A percentile compares a stretch with the other conserved stretches of the same genome.
These are phyloP conservation scores for Colletotrichum neosansevieriae DNA, from an alignment of 2,329 filamentous ascomycete genomes.

Conservation along the genomic window DNA sequence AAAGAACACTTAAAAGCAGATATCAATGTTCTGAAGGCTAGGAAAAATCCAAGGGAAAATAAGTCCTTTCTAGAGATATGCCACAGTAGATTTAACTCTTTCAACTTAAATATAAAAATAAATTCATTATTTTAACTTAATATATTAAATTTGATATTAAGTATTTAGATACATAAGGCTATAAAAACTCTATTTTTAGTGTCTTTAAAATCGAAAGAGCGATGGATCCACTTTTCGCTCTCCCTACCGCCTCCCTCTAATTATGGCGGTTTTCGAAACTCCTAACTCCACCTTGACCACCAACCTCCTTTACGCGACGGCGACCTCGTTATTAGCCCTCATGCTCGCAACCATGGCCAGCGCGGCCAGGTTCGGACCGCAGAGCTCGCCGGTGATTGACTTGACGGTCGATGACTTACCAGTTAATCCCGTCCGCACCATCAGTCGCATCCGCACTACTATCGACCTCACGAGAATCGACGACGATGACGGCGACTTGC, in stretches of 20 bases:
- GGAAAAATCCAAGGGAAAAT: too few relatives aligned
- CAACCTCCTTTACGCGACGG: background rate
- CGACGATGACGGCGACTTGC: conserved; percentile 35
- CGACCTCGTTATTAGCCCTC: background rate
- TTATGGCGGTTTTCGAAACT: background rate
- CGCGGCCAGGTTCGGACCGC: background rate
- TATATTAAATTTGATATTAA: too few relatives aligned
- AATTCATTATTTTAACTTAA: too few relatives aligned
- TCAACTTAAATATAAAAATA: too few relatives aligned
- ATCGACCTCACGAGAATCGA: conserved; percentile 45
- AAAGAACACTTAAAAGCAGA: too few relatives aligned
- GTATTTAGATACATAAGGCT: too few relatives aligned
- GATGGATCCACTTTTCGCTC: background rate
- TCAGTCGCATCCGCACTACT: too few relatives aligned
- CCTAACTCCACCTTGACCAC: background rate
- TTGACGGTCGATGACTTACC: conserved; percentile 22
- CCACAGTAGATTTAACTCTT: too few relatives aligned
- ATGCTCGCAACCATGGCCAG: background rate
- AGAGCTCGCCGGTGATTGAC: background rate
- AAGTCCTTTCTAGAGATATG: too few relatives aligned
- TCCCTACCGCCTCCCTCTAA: background rate
- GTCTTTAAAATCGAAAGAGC: background rate
- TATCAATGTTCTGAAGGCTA: too few relatives aligned
- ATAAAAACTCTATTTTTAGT: too few relatives aligned
- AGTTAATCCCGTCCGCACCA: too few relatives aligned